Evolutionary conservation across 257 asterid species (phyloP).

Genomic region (Solanum phureja): DNA sequence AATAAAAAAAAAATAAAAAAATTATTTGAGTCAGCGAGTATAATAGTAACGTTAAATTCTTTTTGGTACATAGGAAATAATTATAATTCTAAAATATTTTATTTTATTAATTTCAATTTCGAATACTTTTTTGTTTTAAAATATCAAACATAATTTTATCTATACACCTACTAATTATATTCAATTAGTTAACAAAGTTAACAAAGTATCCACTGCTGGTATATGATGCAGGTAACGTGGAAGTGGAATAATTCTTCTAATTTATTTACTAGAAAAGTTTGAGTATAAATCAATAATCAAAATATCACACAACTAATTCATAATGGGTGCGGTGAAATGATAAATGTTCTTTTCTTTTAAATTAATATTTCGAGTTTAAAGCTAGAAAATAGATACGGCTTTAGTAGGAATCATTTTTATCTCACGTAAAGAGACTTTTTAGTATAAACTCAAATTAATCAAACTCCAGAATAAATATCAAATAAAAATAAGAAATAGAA

Average conservation of each 20-base stretch:
- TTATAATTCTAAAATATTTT: not conserved
- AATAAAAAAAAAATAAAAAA: not conserved
- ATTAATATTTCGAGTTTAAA: not conserved
- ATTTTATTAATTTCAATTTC: not conserved
- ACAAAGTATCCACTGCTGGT: not conserved
- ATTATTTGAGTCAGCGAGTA: not conserved
- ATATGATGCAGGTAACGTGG: not conserved
- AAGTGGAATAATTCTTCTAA: not conserved
- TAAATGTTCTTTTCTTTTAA: not conserved
- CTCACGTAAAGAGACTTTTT: not conserved
- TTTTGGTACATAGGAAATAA: not conserved
- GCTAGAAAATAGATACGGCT: accelerated
- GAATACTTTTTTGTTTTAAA: not conserved
- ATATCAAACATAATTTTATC: not conserved
- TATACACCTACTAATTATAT: not conserved
- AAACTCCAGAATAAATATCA: accelerated
- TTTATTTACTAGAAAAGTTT: not conserved
- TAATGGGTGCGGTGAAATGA: not conserved
- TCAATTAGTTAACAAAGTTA: not conserved
- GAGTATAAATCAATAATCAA: not conserved
- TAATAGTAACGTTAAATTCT: not conserved
- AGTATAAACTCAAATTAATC: not conserved
- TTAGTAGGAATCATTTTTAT: not conserved
- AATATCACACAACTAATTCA: not conserved
- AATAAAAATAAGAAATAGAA: not conserved